Evolutionary conservation across 148 eudicot genomes (phyloP), one percentile per base, ranked within the genome.

Genomic region (Spergularia marina): DNA sequence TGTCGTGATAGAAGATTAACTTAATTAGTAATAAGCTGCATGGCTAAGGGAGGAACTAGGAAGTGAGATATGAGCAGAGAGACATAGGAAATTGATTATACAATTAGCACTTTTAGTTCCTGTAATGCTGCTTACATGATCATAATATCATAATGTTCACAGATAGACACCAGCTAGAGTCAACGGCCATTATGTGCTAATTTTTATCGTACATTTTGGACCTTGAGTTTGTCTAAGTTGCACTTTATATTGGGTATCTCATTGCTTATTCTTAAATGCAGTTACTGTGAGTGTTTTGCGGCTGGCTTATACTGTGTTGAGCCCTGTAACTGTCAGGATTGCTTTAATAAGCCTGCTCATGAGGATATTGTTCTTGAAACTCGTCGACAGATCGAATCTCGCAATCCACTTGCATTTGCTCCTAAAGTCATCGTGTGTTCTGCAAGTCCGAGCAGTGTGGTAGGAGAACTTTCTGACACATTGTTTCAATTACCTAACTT

Each of bases 381-480:
- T 82, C 87, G 87, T 40, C 77, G 72, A 58, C 85, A 79, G 69
- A 85, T 85, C 72, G 87, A 85, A 80, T 79, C 85, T 53, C 85
- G 87, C 67, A 85, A 85, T 82, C 87, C 87, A 60, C 85, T 85
- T 72, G 87, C 87, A 23, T 85, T 85, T 67, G 87, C 87, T 69
- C 87, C 87, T 21, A 85, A 85, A 77, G 87, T 85, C 41, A 71
- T 85, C 75, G 69, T 41, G 74, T 54, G 75, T 73, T 69, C 83
- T 23, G 68, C 65, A 55, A 66, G 67, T 77, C 76, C 79, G 15
- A 70, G 79, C 47, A 34, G n/a, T 68, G 67, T 39, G 81, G 87
- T 85, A 77, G 7, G 75, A 52, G 4, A 16, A 73, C 34, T 51
- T 56, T 62, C 16, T 53, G 36, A 30, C 39, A 5, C 53, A 20